Conservation (phyloP, 164 flowering plant genomes). For the Cinnamomum chago region DNA sequence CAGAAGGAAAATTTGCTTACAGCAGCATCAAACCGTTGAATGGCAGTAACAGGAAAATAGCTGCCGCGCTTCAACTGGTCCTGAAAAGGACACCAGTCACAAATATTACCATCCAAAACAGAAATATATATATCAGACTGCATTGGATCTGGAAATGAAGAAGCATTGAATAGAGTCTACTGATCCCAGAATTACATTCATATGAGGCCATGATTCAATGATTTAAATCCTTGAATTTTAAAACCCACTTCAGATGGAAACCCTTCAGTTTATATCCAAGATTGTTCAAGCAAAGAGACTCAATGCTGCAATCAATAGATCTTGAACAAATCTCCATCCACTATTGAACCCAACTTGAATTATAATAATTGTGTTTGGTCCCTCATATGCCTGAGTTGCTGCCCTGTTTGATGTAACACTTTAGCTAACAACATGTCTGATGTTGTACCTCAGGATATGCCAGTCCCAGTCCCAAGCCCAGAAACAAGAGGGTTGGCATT, state of each 20-base stretch:
- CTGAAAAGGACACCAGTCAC: conserved; percentile 24
- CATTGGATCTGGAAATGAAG: background rate
- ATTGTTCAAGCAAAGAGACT: background rate
- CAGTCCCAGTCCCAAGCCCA: too few relatives aligned
- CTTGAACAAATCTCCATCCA: background rate
- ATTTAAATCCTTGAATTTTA: too few relatives aligned
- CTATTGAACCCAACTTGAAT: background rate
- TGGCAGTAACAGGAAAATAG: conserved; percentile 88
- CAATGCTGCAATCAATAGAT: background rate
- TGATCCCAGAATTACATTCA: background rate
- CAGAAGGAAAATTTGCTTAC: conserved; percentile 41
- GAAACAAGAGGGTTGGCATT: too few relatives aligned
- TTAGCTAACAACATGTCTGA: too few relatives aligned
- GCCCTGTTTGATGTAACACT: too few relatives aligned
- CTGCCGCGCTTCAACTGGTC: conserved; percentile 53
- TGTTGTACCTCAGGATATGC: too few relatives aligned
- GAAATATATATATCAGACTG: background rate
- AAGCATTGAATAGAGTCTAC: background rate
- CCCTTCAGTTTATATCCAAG: background rate
- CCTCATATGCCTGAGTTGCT: too few relatives aligned
- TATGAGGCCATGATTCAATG: background rate
- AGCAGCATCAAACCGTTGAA: conserved; percentile 94
- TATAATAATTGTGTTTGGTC: too few relatives aligned
- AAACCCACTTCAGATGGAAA: background rate
- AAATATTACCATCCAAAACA: background rate